These are phyloP conservation scores for Farysia itapuensis DNA, from an alignment of 1,284 basidiomycete species.

Conservation along the genomic window DNA sequence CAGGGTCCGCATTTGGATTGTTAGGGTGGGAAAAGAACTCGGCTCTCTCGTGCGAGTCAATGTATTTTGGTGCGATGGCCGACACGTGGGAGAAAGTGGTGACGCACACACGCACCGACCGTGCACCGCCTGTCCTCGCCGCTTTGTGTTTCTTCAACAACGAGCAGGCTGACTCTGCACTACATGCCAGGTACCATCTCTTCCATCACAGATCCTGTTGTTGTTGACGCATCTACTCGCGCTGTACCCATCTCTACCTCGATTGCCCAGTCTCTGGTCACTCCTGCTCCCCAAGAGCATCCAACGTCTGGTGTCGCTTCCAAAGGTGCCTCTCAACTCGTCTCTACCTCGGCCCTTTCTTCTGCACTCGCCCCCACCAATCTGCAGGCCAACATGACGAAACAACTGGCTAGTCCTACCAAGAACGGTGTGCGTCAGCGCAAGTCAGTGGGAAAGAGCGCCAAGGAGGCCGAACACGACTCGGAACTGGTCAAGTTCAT, in stretches of 20 bases:
- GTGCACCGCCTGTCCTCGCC: no score
- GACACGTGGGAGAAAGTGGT: no score
- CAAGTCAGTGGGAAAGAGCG: conserved; percentile 1
- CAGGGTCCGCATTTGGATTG: no score
- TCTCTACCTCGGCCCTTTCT: conserved; percentile 6
- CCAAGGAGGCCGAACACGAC: conserved; percentile 2
- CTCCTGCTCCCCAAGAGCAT: conserved; percentile 14
- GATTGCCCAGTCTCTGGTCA: conserved; percentile 30
- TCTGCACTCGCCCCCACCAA: conserved; percentile 31
- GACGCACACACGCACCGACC: no score
- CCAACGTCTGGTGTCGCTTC: conserved; percentile 26
- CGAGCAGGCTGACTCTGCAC: no score
- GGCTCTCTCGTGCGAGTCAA: no score
- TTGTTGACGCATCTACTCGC: not conserved
- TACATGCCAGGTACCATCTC: conserved; percentile 3
- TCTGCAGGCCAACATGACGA: conserved; percentile 36
- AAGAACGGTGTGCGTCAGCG: conserved; percentile 20
- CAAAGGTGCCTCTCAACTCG: conserved; percentile 28
- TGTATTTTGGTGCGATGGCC: no score
- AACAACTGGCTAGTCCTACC: conserved; percentile 8
- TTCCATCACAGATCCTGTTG: not conserved
- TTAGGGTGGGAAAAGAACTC: no score
- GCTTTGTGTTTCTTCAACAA: no score
- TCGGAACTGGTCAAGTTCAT: conserved; percentile 50
- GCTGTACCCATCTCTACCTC: conserved; percentile 5